Evolutionary conservation across 108 stramenopile genomes (phyloP).

Genomic region (Epithemia pelagica): DNA sequence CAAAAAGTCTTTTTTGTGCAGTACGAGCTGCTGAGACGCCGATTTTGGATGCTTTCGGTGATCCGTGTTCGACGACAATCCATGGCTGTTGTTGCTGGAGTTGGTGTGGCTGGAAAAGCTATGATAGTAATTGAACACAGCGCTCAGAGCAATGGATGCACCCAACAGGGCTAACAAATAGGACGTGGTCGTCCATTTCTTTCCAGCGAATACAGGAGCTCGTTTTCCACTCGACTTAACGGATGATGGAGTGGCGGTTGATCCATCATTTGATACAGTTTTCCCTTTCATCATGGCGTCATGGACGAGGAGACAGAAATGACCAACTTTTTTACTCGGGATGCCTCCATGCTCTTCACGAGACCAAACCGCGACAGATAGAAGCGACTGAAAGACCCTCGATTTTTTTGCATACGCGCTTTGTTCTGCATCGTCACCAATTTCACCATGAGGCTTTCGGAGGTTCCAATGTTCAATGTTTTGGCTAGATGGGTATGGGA

Average conservation of each 20-base stretch:
- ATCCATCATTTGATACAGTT: too few species aligned
- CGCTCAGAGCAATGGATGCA: neutral
- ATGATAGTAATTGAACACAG: slow-evolving; percentile 5
- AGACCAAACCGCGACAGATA: too few species aligned
- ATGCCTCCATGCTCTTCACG: too few species aligned
- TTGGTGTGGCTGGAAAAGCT: neutral
- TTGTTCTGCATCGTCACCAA: too few species aligned
- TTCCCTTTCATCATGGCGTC: too few species aligned
- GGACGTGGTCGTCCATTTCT: neutral
- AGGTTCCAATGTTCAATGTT: slow-evolving; percentile 28
- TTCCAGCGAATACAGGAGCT: too few species aligned
- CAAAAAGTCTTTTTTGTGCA: neutral
- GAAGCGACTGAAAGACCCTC: too few species aligned
- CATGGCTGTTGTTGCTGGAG: neutral
- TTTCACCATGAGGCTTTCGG: slow-evolving; percentile 18
- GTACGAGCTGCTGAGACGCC: neutral
- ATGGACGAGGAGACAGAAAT: too few species aligned
- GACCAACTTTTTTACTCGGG: too few species aligned
- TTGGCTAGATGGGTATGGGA: slow-evolving; percentile 65
- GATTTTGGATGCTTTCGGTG: neutral
- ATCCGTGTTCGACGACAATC: neutral
- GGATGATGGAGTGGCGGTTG: too few species aligned
- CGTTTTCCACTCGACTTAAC: too few species aligned
- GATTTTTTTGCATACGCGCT: too few species aligned
- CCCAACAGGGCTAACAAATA: slow-evolving; percentile 2